Percentiles rank a stretch among this genome's conserved stretches.
Conservation (phyloP, 2,329 filamentous ascomycete genomes). For the Cytospora chrysosperma region DNA sequence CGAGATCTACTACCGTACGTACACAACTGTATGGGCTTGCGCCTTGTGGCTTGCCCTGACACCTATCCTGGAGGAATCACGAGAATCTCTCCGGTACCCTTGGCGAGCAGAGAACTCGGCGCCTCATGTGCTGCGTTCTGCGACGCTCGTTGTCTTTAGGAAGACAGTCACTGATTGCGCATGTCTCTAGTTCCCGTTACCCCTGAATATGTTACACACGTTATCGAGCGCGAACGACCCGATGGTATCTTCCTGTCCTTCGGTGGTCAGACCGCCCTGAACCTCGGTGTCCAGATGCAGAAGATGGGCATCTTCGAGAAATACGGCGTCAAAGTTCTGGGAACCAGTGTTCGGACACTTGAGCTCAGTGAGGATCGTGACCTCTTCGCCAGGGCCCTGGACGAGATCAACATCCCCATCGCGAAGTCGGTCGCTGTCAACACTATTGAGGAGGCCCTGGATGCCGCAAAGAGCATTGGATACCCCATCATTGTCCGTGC, state of each 20-base stretch:
- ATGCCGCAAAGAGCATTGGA: conserved; percentile 81
- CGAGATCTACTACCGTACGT: conserved; percentile 81
- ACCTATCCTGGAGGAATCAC: not conserved
- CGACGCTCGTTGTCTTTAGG: not conserved
- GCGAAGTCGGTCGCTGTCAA: conserved; percentile 92
- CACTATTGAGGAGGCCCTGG: conserved; percentile 87
- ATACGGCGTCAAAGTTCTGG: conserved; percentile 92
- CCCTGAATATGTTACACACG: conserved; percentile 94
- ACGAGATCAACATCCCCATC: conserved; percentile 97
- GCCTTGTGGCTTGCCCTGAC: not conserved
- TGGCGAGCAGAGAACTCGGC: not conserved
- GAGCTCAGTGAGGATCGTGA: conserved; percentile 96
- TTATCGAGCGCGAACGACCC: conserved; percentile 92
- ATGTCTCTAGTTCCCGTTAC: conserved; percentile 70
- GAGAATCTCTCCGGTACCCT: not conserved
- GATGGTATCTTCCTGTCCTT: conserved; percentile 98
- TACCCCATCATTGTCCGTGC: conserved; percentile 98
- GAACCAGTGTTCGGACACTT: conserved; percentile 90
- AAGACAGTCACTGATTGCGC: conserved; percentile 8
- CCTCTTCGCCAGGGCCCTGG: conserved; percentile 90
- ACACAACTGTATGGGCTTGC: not conserved
- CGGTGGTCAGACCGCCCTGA: conserved; percentile 94
- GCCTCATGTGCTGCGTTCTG: not conserved
- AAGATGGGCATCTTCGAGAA: conserved; percentile 92
- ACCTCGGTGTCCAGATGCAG: conserved; percentile 96